These are phyloP conservation scores for Plasmodium gaboni DNA, from an alignment of 169 alveolate genomes.

Conservation along the genomic window DNA sequence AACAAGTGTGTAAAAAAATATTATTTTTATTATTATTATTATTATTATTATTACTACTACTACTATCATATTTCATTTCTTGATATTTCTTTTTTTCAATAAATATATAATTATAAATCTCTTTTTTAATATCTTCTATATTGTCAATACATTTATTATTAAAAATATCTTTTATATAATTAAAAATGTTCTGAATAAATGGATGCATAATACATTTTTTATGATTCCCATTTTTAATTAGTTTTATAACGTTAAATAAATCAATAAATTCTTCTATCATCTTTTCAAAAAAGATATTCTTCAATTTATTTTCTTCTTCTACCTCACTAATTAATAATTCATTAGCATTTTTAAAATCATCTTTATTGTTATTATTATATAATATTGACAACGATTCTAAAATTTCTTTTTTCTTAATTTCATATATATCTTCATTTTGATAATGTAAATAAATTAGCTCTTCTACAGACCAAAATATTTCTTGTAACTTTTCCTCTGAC, in stretches of 20 bases:
- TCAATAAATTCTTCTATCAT: neutral
- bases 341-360: neutral
- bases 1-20: constrained; percentile 7
- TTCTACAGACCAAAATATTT: constrained; percentile 60
- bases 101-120: constrained; percentile 12
- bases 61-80: constrained; percentile 1
- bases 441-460: constrained; percentile 45
- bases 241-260: constrained; percentile 29
- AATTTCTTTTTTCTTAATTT: constrained; percentile 22
- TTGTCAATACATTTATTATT: neutral
- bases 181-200: constrained; percentile 38
- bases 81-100: constrained; percentile 19
- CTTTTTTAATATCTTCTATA: constrained; percentile 29
- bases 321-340: neutral
- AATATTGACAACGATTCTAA: neutral
- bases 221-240: constrained; percentile 27
- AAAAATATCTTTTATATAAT: constrained; percentile 14
- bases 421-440: constrained; percentile 41
- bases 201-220: constrained; percentile 40
- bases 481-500: constrained; percentile 45
- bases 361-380: neutral
- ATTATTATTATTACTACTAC: too few relatives aligned
- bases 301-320: neutral
- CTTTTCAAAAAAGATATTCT: neutral
- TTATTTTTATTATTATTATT: neutral